Evolutionary conservation across 1,139 yeast genomes (phyloP), one percentile per base, ranked within the genome.

Genomic region (Pichia sp.): DNA sequence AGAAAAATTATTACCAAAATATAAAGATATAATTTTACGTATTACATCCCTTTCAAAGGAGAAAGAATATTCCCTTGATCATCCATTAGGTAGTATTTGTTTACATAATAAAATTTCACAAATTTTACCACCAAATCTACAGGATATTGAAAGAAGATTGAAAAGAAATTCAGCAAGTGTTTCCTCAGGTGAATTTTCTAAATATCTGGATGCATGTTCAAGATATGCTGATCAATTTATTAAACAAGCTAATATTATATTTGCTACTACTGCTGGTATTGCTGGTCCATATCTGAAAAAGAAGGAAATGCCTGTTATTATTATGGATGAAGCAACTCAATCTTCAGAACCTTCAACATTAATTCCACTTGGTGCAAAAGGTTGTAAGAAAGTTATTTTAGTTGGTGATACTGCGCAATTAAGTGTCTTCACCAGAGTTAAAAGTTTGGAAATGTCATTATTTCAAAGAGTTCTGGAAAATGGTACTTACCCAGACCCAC

Each of bases 401-500:
- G 89, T 82, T 38, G 90, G 89, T 49, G 89, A 82, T 62, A 86
- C 82, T 51, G 74, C 73, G 45, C 82, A 77, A 56, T 64, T 76
- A 59, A 66, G 74, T 47, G 78, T 85, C 52, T 82, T 81, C 59
- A 77, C 86, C 4, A 79, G 79, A 56, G 76, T 82, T 80, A 45
- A 77, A 71, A 52, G 57, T 12, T 48, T 61, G 25, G 62, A 59
- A 43, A 51, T 57, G 57, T 61, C 64, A 2, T 49, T 61, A 24
- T 61, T 61, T 38, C 62, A 61, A 45, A 45, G 64, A 37, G 52
- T 55, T 23, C 43, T 61, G 30, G 46, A 43, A 39, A 57, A 52
- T 39, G 56, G 63, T 23, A 53, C 82, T 1, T 80, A 78, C 55
- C 65, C 67, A 37, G 68, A 70, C 12, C 82, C 84, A 4, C 80